Evolutionary conservation across 139 green algal species (phyloP).

Genomic region (Eudorina sp.): DNA sequence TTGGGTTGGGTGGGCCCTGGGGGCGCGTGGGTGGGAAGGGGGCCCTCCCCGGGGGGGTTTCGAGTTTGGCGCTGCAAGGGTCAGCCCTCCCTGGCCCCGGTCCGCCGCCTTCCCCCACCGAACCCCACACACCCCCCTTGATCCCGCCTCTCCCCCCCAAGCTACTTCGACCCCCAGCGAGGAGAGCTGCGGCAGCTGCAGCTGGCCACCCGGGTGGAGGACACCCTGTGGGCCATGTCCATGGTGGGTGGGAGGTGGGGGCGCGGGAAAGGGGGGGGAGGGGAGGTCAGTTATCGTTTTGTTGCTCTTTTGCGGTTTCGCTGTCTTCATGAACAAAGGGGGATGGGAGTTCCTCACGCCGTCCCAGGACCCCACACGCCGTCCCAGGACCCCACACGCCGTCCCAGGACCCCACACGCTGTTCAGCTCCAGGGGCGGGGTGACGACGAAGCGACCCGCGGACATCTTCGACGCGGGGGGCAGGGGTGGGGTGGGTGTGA

Average conservation of each 20-base stretch:
- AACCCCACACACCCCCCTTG: background rate
- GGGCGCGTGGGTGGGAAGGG: background rate
- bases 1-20: background rate
- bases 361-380: too few species aligned
- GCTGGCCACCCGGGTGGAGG: background rate
- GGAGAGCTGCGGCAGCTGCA: conserved; percentile 11
- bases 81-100: background rate
- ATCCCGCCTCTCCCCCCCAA: background rate
- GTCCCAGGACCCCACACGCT: too few species aligned
- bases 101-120: background rate
- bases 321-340: too few species aligned
- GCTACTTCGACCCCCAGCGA: conserved; percentile 15
- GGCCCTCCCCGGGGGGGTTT: background rate
- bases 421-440: too few species aligned
- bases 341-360: too few species aligned
- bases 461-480: too few species aligned
- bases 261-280: background rate
- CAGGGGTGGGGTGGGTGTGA: too few species aligned
- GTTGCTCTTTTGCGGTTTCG: too few species aligned
- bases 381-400: too few species aligned
- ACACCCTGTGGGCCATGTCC: conserved; percentile 51
- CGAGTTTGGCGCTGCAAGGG: background rate
- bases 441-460: too few species aligned
- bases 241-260: too few species aligned
- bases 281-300: too few species aligned